phyloP scores from a whole-genome alignment of 805 yeast species.

The Pichia deserticola region DNA sequence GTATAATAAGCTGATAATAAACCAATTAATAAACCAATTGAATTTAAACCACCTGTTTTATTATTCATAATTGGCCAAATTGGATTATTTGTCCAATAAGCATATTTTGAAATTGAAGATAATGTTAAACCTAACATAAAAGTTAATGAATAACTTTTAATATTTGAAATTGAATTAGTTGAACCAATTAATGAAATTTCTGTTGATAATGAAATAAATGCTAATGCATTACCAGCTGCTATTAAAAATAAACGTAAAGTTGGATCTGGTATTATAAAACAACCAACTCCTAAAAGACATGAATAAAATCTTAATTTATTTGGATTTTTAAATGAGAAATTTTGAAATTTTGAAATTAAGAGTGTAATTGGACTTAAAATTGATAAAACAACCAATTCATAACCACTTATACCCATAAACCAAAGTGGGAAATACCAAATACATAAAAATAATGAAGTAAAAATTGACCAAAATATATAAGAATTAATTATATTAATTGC shows the following conservation, averaged over 20 bases:
- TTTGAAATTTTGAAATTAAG: slow-evolving; percentile 27
- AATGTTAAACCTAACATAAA: slow-evolving; percentile 65
- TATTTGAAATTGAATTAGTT: slow-evolving; percentile 18
- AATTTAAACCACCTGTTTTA: slow-evolving; percentile 81
- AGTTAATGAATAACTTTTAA: slow-evolving; percentile 43
- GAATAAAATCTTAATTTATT: slow-evolving; percentile 47
- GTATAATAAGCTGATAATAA: slow-evolving; percentile 58
- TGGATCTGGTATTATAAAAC: slow-evolving; percentile 64
- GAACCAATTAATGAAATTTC: slow-evolving; percentile 40
- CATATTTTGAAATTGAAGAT: slow-evolving; percentile 69
- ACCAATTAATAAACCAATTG: slow-evolving; percentile 59
- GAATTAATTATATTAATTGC: slow-evolving; percentile 50
- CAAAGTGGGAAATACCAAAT: slow-evolving; percentile 97
- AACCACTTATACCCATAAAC: slow-evolving; percentile 97
- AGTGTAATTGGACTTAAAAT: slow-evolving; percentile 44
- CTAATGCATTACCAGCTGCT: slow-evolving; percentile 61
- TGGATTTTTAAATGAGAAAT: slow-evolving; percentile 37
- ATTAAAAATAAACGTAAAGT: slow-evolving; percentile 57
- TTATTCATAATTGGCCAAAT: slow-evolving; percentile 92
- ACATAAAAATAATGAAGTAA: slow-evolving; percentile 74
- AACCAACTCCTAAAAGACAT: slow-evolving; percentile 64
- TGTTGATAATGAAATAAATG: slow-evolving; percentile 48
- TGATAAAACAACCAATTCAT: slow-evolving; percentile 63
- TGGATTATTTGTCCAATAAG: slow-evolving; percentile 82
- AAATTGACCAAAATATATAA: slow-evolving; percentile 76